Conservation (phyloP, 148 eudicot genomes). For the Limonium bicolor region DNA sequence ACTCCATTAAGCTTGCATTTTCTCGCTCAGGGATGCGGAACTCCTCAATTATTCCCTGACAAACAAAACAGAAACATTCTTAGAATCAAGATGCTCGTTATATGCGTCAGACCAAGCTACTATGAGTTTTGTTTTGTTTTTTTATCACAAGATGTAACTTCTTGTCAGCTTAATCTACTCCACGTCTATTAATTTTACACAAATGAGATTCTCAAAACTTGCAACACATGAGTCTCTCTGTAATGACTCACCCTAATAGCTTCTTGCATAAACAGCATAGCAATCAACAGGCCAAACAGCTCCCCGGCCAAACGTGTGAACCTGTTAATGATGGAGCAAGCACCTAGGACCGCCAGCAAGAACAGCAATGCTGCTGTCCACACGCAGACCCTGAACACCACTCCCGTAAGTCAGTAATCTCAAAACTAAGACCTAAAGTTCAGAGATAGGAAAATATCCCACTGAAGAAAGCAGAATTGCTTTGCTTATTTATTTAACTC, state of each 20-base stretch:
- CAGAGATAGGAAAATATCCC: background rate
- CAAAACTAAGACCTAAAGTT: background rate
- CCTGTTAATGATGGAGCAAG: slow-evolving; percentile 85
- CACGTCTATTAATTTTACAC: too few species aligned
- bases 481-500: slow-evolving; percentile 7
- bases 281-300: slow-evolving; percentile 74
- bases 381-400: slow-evolving; percentile 75
- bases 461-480: background rate
- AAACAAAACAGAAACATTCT: background rate
- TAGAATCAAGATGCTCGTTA: background rate
- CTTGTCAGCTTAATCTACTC: too few species aligned
- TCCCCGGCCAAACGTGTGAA: slow-evolving; percentile 92
- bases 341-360: slow-evolving; percentile 75
- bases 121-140: background rate
- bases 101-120: background rate
- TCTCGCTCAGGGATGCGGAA: slow-evolving; percentile 53
- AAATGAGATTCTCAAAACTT: too few species aligned
- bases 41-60: slow-evolving; percentile 75
- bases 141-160: background rate
- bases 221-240: too few species aligned
- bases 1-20: slow-evolving; percentile 27
- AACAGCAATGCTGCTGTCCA: slow-evolving; percentile 73
- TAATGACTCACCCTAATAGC: slow-evolving; percentile 49
- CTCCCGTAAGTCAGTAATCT: background rate
- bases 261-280: slow-evolving; percentile 96